A percentile compares a stretch with the other conserved stretches of the same genome.
Conservation (phyloP, 129 eudicot species). For the Daucus carota region DH1_v3.0 NC_030389.2:41626501-41627000, state of each 20-base stretch:
- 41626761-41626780: neutral
- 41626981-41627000: conserved; percentile 29
- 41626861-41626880: conserved; percentile 27
- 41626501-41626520: conserved; percentile 29
- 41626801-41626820: conserved; percentile 15
- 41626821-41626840: conserved; percentile 22
- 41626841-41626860: conserved; percentile 25
- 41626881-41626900: conserved; percentile 20
- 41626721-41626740: neutral
- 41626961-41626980: conserved; percentile 36
- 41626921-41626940: conserved; percentile 28
- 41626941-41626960: conserved; percentile 38
- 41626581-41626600: conserved; percentile 20
- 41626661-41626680: conserved; percentile 7
- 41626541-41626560: conserved; percentile 5
- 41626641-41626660: conserved; percentile 27
- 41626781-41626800: neutral
- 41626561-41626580: conserved; percentile 35
- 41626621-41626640: conserved; percentile 40
- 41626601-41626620: conserved; percentile 32
- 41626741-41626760: neutral
- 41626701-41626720: neutral
- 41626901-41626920: conserved; percentile 22
- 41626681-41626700: neutral
- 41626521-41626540: conserved; percentile 30